Percentiles rank a stretch among this genome's conserved stretches.
phyloP scores from a whole-genome alignment of 2,329 filamentous ascomycete genomes.

The Seiridium unicorne region DNA sequence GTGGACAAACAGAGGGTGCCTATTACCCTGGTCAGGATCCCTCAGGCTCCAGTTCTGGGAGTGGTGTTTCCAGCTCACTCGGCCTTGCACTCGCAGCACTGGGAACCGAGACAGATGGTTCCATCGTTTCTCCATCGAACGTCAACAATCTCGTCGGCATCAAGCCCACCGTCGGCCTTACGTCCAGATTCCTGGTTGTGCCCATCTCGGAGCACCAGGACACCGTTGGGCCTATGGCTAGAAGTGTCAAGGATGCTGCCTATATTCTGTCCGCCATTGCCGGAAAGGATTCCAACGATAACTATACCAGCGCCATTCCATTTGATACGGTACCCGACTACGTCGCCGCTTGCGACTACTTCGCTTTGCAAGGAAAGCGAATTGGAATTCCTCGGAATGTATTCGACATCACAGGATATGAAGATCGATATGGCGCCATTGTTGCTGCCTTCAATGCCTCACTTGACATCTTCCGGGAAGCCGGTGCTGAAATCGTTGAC shows the following conservation, averaged over 20 bases:
- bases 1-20: slow-evolving; percentile 60
- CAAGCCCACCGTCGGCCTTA: slow-evolving; percentile 66
- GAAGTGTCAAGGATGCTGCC: slow-evolving; percentile 64
- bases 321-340: slow-evolving; percentile 57
- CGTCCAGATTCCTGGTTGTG: slow-evolving; percentile 60
- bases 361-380: slow-evolving; percentile 52
- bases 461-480: slow-evolving; percentile 47
- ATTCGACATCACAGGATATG: slow-evolving; percentile 32
- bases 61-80: slow-evolving; percentile 56
- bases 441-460: slow-evolving; percentile 55
- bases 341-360: slow-evolving; percentile 52
- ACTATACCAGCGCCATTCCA: slow-evolving; percentile 63
- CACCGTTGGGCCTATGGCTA: slow-evolving; percentile 63
- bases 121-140: slow-evolving; percentile 53
- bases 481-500: slow-evolving; percentile 60
- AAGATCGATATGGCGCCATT: slow-evolving; percentile 15
- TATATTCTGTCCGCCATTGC: slow-evolving; percentile 63
- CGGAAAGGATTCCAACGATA: slow-evolving; percentile 58
- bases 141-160: slow-evolving; percentile 64
- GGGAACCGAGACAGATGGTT: slow-evolving; percentile 64
- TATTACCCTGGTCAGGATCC: slow-evolving; percentile 64
- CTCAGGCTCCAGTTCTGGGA: slow-evolving; percentile 59
- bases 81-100: slow-evolving; percentile 58
- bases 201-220: slow-evolving; percentile 66
- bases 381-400: slow-evolving; percentile 65